Evolutionary conservation across 441 rosid species (phyloP), one percentile per base, ranked within the genome.

Genomic region (Eruca vesicaria): DNA sequence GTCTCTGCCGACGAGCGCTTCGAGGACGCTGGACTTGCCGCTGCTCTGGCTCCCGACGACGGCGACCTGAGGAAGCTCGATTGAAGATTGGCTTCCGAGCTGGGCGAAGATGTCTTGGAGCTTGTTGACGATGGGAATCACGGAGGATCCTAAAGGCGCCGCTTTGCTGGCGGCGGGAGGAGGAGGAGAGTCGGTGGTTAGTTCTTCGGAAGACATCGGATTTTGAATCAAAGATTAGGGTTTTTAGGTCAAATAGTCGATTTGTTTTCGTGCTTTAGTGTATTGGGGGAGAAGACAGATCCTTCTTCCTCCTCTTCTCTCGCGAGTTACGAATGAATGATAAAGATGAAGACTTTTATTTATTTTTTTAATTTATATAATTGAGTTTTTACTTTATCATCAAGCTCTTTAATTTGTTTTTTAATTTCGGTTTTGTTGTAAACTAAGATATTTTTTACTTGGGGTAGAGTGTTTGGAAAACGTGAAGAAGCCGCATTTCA

Each of bases 71-170:
- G 95, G 93, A 73, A 88, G 74, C 60, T 81, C 79, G 52, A 88
- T 81, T 11, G 79, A 72, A 10, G 74, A 73, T 8, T 87, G 84
- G 63, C 53, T 50, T 4, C 81, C 85, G 0, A 87, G 87, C 87
- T 96, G 92, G 8, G 97, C 96, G 78, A 96, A 91, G 63, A 96
- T 96, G 79, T 96, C 98, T 66, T 93, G 98, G 3, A 96, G 87
- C 88, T 93, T 96, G 68, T 96, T 96, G 10, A 91, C 97, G 33
- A 93, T 83, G 32, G 99, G 99, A 29, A 96, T 93, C 77, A 96
- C 96, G 7, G 99, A 89, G 48, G 91, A 62, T 6, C 81, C 81
- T 3, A 77, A 45, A 2, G 81, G 82, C 15, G 73, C 76, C 58
- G 79, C 73, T 2, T 71, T 77, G 77, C 18, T 20, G 15, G 31